Evolutionary conservation across 1,284 basidiomycete genomes (phyloP).

Genomic region (Sutorius eximius): DNA sequence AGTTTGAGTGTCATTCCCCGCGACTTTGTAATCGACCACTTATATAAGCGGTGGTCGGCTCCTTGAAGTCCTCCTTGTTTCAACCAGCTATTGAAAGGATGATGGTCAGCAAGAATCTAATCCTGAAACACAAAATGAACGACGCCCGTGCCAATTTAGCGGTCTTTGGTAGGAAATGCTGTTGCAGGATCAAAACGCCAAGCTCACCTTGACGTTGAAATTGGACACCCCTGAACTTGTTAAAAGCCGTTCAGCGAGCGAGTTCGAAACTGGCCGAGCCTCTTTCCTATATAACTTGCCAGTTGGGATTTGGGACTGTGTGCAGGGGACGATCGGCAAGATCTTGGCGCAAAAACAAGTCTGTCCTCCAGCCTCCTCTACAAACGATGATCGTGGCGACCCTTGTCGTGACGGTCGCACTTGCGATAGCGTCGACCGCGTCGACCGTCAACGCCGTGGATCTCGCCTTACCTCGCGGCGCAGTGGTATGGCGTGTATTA

Average conservation of each 20-base stretch:
- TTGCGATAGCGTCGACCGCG: neutral
- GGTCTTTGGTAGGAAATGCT: no score
- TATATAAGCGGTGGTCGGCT: no score
- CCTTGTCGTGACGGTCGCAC: neutral
- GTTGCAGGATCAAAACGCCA: no score
- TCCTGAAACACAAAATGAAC: no score
- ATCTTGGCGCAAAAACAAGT: neutral
- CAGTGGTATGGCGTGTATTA: conserved; percentile 9
- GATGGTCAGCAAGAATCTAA: no score
- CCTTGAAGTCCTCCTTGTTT: no score
- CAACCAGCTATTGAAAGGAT: no score
- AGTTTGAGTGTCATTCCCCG: no score
- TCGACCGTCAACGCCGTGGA: neutral
- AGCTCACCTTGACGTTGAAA: no score
- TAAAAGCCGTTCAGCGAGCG: neutral
- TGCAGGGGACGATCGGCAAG: neutral
- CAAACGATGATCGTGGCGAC: neutral
- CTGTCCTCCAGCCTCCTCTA: neutral
- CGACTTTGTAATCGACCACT: no score
- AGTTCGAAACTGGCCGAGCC: neutral
- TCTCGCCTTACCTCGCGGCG: conserved; percentile 11
- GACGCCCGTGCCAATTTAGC: no score
- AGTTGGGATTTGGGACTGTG: neutral
- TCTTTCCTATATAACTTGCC: neutral
- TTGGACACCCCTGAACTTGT: no score